A percentile compares a stretch with the other conserved stretches of the same genome.
phyloP scores from a whole-genome alignment of 345 rosid species.

The Nephelium lappaceum region DNA sequence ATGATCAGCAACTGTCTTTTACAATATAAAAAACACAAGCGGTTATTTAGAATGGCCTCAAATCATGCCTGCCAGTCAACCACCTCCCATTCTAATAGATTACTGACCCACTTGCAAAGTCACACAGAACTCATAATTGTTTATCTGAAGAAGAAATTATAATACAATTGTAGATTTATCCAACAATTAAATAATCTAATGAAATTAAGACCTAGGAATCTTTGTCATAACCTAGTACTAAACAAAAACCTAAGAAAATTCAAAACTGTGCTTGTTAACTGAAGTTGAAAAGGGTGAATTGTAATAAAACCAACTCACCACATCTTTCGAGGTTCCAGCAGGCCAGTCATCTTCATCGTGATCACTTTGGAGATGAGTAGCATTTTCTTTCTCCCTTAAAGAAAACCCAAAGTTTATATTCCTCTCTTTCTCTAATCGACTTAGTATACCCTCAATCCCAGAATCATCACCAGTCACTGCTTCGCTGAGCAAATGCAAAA shows the following conservation, averaged over 20 bases:
- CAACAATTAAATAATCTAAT: not conserved
- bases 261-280: not conserved
- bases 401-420: constrained; percentile 59
- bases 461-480: constrained; percentile 40
- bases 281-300: not conserved
- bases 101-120: not conserved
- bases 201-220: constrained; percentile 2
- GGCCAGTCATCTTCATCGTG: constrained; percentile 34
- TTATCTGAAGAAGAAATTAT: not conserved
- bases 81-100: not conserved
- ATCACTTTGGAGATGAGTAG: constrained; percentile 27
- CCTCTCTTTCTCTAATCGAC: constrained; percentile 83
- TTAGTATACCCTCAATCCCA: constrained; percentile 87
- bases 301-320: constrained; percentile 47
- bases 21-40: constrained; percentile 39
- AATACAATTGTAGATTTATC: constrained; percentile 6
- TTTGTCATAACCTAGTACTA: not conserved
- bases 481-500: constrained; percentile 53
- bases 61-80: not conserved
- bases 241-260: constrained; percentile 5
- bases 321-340: constrained; percentile 36
- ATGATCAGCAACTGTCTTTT: constrained; percentile 67
- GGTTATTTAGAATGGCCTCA: constrained; percentile 21
- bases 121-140: not conserved
- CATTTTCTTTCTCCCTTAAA: constrained; percentile 48